A percentile compares a stretch with the other conserved stretches of the same genome.
Conservation (phyloP, 441 rosid genomes). For the Isatis lusitanica region DNA sequence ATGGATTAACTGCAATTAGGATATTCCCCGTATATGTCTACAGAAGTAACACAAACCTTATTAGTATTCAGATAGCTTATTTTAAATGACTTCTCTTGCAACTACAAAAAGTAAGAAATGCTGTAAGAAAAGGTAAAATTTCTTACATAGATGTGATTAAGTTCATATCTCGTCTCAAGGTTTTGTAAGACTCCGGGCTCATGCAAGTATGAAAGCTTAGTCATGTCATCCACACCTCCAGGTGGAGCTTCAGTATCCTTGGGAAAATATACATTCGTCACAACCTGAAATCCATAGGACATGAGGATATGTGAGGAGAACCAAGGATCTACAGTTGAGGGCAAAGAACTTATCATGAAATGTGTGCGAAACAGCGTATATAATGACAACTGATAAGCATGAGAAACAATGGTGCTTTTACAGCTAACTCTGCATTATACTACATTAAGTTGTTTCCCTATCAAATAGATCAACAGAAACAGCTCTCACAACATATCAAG, state of each 20-base stretch:
- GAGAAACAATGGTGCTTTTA: not conserved
- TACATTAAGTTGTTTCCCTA: constrained; percentile 20
- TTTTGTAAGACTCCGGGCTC: constrained; percentile 77
- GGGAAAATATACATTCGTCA: constrained; percentile 54
- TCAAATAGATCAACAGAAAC: not conserved
- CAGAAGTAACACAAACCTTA: constrained; percentile 28
- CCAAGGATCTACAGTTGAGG: constrained; percentile 1
- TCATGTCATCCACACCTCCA: constrained; percentile 83
- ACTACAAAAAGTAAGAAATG: constrained; percentile 9
- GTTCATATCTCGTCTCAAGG: constrained; percentile 66
- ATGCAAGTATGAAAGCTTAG: constrained; percentile 76
- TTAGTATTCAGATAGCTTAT: constrained; percentile 25
- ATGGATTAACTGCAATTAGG: constrained; percentile 77
- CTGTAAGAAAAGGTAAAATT: constrained; percentile 16
- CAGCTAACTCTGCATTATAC: not conserved
- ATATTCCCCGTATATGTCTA: constrained; percentile 80
- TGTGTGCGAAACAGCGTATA: not conserved
- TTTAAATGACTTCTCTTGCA: constrained; percentile 23
- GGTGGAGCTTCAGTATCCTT: constrained; percentile 69
- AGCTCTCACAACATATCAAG: constrained; percentile 19
- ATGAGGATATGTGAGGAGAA: constrained; percentile 16
- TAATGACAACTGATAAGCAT: constrained; percentile 2
- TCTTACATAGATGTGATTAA: constrained; percentile 74
- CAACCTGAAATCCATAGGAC: constrained; percentile 44
- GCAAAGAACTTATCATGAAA: constrained; percentile 9